Percentiles rank a stretch among this genome's conserved stretches.
These are phyloP conservation scores for Yarrowia phangngaensis DNA, from an alignment of 805 yeast genomes.

Conservation along the genomic window DNA sequence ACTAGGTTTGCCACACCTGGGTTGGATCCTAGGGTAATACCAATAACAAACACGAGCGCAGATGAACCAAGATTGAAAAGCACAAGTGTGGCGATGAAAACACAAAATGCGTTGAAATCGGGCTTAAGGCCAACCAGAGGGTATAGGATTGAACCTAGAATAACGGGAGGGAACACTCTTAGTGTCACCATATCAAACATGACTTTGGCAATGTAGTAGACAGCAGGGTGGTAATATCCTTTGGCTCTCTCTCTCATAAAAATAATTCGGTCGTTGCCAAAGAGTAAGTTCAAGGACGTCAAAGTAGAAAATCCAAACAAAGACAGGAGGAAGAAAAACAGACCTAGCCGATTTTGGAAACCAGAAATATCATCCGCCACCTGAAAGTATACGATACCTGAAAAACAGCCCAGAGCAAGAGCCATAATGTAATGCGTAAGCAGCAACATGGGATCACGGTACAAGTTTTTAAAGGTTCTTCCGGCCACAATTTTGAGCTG, in stretches of 20 bases:
- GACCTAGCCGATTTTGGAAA: constrained; percentile 90
- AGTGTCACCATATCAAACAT: constrained; percentile 89
- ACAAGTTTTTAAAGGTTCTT: constrained; percentile 86
- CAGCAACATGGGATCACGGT: constrained; percentile 86
- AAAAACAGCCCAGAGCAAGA: constrained; percentile 69
- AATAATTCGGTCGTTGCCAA: constrained; percentile 81
- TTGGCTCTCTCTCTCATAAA: constrained; percentile 92
- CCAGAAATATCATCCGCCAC: constrained; percentile 89
- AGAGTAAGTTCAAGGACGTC: constrained; percentile 80
- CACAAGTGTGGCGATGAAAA: constrained; percentile 64
- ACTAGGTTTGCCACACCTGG: constrained; percentile 88
- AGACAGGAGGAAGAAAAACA: constrained; percentile 86
- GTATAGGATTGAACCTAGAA: constrained; percentile 74
- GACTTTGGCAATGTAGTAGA: constrained; percentile 81
- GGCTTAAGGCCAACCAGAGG: constrained; percentile 86
- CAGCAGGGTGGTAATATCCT: constrained; percentile 83
- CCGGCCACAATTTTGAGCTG: constrained; percentile 76
- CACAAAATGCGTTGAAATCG: constrained; percentile 68
- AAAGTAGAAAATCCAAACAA: constrained; percentile 91
- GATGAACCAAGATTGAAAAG: constrained; percentile 85
- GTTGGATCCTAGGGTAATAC: constrained; percentile 71
- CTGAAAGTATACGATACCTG: constrained; percentile 81
- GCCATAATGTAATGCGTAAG: constrained; percentile 80
- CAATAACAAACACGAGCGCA: constrained; percentile 78
- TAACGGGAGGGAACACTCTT: constrained; percentile 85